Evolutionary conservation across 2,329 filamentous ascomycete genomes (phyloP), one percentile per base, ranked within the genome.

Genomic region (Scleromitrula shiraiana): DNA sequence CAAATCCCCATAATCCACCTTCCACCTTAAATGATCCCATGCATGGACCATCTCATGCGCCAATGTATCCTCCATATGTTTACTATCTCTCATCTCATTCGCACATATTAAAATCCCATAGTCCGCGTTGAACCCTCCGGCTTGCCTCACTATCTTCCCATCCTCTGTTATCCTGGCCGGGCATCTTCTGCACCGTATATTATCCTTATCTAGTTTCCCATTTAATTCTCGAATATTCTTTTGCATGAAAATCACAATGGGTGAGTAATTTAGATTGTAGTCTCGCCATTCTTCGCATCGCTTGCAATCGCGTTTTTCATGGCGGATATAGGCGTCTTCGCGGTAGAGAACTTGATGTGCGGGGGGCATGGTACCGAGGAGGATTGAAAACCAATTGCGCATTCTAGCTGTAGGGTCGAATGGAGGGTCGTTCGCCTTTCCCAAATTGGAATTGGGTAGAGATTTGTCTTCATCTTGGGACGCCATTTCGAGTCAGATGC

Each of bases 11-110:
- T 85, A 87, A 63, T 97, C 84, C 37, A 96, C 82, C 68, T 95
- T 93, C 73, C 88, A 98, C 54, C 91, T 73, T 58, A 97, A 64
- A 65, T 95, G 85, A 65, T 98, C 93, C 74, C 89, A 97, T 1
- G 90, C 90, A 66, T 98, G 93, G 45, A 98, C 85, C 88, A 98
- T 94, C 71, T 98, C 93, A 67, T 98, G 93, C 23, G 90, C 83
- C 62, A 98, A 72, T 9, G 90, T 95, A 65, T 98, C 93, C 70
- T 98, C 93, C 58, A 95, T 67, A 64, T 95, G 88, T 26, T 82
- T 82, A 49, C 81, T 73, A 63, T 88, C 82, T 50, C 83, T 74
- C 63, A 97, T 79, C 68, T 93, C 83, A 68, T 98, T 98, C 43
- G 93, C 88, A 68, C 93, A 98, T 19, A 98, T 74, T 62, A 94